Evolutionary conservation across 371 early-diverging fungal genomes (phyloP).

Genomic region (Mortierella sp.): DNA sequence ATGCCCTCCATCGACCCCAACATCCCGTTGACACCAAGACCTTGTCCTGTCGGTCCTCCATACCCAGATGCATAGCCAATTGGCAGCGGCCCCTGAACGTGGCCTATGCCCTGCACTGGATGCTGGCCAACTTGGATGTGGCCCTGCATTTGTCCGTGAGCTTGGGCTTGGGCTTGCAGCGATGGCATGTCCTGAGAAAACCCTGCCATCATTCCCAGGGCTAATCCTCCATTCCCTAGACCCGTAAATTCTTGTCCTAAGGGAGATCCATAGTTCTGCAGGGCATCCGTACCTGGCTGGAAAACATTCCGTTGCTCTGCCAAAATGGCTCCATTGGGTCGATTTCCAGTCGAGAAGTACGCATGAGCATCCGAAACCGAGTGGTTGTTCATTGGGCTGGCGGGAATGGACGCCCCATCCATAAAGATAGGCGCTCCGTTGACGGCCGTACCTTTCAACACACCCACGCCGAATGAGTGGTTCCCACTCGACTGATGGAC

Average conservation of each 20-base stretch:
- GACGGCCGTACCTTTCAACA: background rate
- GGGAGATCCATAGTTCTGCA: background rate
- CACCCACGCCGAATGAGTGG: background rate
- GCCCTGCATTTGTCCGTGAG: background rate
- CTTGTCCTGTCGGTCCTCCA: background rate
- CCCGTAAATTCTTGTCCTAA: background rate
- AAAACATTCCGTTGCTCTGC: background rate
- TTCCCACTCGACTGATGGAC: background rate
- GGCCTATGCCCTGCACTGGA: background rate
- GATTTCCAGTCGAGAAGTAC: background rate
- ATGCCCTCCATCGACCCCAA: constrained; percentile 7
- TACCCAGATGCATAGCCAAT: background rate
- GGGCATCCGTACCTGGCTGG: background rate
- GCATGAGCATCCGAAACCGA: background rate
- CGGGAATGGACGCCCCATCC: background rate
- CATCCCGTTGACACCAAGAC: background rate
- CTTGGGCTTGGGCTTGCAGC: background rate
- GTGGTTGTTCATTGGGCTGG: background rate
- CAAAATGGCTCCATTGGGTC: background rate
- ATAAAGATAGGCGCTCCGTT: background rate
- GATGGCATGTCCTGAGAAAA: background rate
- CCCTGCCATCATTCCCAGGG: background rate
- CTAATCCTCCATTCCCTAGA: background rate
- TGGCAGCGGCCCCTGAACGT: background rate
- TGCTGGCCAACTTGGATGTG: background rate